Percentiles rank a stretch among this genome's conserved stretches.
These are phyloP conservation scores for Penicillium coffeae DNA, from an alignment of 495 filamentous ascomycete genomes.

Conservation along the genomic window DNA sequence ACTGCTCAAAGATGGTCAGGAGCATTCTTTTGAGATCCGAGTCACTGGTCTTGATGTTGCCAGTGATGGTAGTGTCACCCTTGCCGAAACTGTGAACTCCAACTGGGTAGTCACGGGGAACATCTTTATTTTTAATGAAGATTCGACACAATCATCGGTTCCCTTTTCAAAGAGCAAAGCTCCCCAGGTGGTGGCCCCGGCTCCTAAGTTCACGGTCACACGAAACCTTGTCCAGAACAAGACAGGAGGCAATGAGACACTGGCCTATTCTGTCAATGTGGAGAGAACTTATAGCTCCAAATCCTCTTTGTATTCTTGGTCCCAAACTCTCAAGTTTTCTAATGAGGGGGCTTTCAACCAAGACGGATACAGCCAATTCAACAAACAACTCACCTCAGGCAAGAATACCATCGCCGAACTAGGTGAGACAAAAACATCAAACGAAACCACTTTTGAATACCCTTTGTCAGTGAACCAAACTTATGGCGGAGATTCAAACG, in stretches of 20 bases:
- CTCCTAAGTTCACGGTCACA: constrained; percentile 39
- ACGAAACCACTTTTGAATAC: constrained; percentile 54
- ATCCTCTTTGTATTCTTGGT: constrained; percentile 54
- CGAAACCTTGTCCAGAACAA: constrained; percentile 38
- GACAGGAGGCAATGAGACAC: constrained; percentile 56
- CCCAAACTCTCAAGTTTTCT: constrained; percentile 53
- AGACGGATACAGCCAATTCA: constrained; percentile 59
- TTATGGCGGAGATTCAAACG: constrained; percentile 44
- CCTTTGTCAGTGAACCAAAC: constrained; percentile 59
- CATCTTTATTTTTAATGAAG: constrained; percentile 67
- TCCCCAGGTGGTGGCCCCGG: constrained; percentile 30
- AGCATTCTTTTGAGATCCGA: constrained; percentile 68
- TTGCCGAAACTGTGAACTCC: constrained; percentile 60
- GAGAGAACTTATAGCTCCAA: constrained; percentile 52
- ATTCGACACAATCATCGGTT: constrained; percentile 34
- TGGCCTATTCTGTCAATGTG: constrained; percentile 57
- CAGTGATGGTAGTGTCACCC: constrained; percentile 37
- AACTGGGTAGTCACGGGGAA: constrained; percentile 84
- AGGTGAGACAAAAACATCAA: constrained; percentile 8
- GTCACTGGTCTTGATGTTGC: constrained; percentile 58
- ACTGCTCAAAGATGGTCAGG: constrained; percentile 57
- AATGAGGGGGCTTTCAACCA: constrained; percentile 58
- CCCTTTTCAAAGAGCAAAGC: not conserved
- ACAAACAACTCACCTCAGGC: constrained; percentile 59
- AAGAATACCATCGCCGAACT: constrained; percentile 43